Evolutionary conservation across 2,329 filamentous ascomycete genomes (phyloP), one percentile per base, ranked within the genome.

Genomic region (Trichothecium sympodiale): DNA sequence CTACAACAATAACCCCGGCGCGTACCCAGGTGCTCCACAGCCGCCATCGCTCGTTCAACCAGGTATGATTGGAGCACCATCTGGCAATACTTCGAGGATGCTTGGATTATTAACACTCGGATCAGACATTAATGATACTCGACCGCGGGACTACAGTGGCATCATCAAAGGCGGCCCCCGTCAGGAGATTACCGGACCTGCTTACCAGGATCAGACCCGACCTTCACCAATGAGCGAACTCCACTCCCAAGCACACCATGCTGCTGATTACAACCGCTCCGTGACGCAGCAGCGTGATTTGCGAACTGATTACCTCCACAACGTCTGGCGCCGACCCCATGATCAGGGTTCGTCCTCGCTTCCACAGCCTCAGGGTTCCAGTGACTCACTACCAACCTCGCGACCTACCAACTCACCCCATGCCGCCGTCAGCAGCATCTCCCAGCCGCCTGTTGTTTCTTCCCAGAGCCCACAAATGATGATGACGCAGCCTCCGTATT

Each of bases 241-340:
- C 36, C 69, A 91, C 44, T 81, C 83, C 31, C 87, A 95, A 56
- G 85, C 87, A 18, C 77, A 85, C 34, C 85, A 94, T 43, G 82
- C 89, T 14, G 85, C 86, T 39, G 89, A 96, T 47, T 94, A 82
- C 62, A 96, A 89, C 62, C 86, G 91, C 49, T 73, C 74, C 32
- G 68, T 96, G 35, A 86, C 83, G 50, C 74, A 83, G 47, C 82
- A 88, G 56, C 80, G 89, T 39, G 77, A 77, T 28, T 80, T 83
- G 59, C 82, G 91, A 39, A 74, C 70, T 40, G 80, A 88, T 39
- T 93, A 86, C 46, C 67, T 94, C 44, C 79, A 89, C 37, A 78
- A 77, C 37, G 73, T 87, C 44, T 96, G 88, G 83, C 75, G 81
- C 44, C 74, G 83, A 41, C 80, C 83, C 9, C 87, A 93, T 45